Evolutionary conservation across 768 basidiomycete genomes (phyloP), one percentile per base, ranked within the genome.

Genomic region (Kwoniella mangroviensis): DNA sequence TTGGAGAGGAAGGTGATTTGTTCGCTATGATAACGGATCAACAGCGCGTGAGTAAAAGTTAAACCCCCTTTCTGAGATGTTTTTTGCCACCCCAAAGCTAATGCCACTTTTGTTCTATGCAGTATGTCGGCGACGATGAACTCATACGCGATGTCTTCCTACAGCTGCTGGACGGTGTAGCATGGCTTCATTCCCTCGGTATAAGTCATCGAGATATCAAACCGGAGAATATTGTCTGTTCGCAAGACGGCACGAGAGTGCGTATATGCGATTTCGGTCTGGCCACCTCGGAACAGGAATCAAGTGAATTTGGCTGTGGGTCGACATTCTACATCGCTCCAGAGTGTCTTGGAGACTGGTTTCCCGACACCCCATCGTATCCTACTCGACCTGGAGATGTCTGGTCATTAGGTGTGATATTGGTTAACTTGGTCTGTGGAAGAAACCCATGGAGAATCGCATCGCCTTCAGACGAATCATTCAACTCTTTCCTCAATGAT

Each of bases 101-200:
- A 40, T 34, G 28, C 40, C n/a, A 34, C 28, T 52, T 12, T 21
- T 34, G 6, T 34, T 34, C 1, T 7, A 34, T 34, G 63, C 59
- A 80, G 73, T 80, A 79, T 71, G 75, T 83, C 26, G 79, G 80
- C 41, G 74, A 79, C 64, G 90, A 93, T 82, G 85, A 86, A 45
- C 87, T 95, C 67, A 94, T 97, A 85, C 92, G 90, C 78, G 87
- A 89, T 72, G 90, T 95, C 74, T 98, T 97, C 85, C 86, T 94
- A 67, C 95, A 98, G 84, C 87, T 98, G 73, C 86, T 98, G 73
- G 93, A 96, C 79, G 92, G 92, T 13, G 91, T 97, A 79, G 85
- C 83, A 40, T 73, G 73, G 65, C 73, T 80, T 24, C 81, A 82
- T 65, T 58, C 61, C 40, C 73, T 80, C 34, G 76, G 78, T 56